Evolutionary conservation across 345 rosid genomes (phyloP).

Genomic region (Punica granatum): DNA sequence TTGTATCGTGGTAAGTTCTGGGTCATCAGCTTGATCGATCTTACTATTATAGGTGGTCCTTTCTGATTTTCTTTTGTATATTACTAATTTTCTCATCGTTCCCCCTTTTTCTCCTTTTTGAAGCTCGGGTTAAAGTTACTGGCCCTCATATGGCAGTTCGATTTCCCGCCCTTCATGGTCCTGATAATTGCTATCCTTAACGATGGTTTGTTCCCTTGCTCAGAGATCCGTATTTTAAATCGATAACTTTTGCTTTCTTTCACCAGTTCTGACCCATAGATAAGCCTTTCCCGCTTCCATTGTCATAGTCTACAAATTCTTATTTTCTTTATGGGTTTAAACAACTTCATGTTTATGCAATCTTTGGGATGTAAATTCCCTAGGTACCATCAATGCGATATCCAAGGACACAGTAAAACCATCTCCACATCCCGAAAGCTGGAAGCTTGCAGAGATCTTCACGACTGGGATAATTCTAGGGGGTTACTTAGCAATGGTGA

Average conservation of each 20-base stretch:
- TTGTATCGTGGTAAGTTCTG: slow-evolving; percentile 63
- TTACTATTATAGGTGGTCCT: neutral
- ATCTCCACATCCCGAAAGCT: slow-evolving; percentile 55
- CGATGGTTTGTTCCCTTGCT: slow-evolving; percentile 30
- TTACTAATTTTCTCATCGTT: neutral
- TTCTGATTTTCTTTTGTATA: neutral
- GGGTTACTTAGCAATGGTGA: slow-evolving; percentile 58
- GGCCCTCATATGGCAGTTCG: slow-evolving; percentile 62
- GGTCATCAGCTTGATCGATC: neutral
- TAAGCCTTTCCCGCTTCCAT: neutral
- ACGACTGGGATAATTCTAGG: slow-evolving; percentile 51
- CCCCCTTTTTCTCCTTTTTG: slow-evolving; percentile 10
- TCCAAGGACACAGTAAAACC: slow-evolving; percentile 58
- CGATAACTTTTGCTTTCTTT: neutral
- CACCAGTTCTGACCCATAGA: neutral
- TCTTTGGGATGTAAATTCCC: neutral
- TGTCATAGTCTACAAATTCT: neutral
- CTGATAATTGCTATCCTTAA: slow-evolving; percentile 53
- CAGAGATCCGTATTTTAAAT: neutral
- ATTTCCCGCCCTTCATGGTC: slow-evolving; percentile 68
- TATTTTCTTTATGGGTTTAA: neutral
- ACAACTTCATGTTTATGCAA: neutral
- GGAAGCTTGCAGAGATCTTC: slow-evolving; percentile 55
- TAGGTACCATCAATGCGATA: slow-evolving; percentile 60
- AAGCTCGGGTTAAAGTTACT: slow-evolving; percentile 59